phyloP scores from a whole-genome alignment of 768 basidiomycete species.

The Termitomyces titanicus region DNA sequence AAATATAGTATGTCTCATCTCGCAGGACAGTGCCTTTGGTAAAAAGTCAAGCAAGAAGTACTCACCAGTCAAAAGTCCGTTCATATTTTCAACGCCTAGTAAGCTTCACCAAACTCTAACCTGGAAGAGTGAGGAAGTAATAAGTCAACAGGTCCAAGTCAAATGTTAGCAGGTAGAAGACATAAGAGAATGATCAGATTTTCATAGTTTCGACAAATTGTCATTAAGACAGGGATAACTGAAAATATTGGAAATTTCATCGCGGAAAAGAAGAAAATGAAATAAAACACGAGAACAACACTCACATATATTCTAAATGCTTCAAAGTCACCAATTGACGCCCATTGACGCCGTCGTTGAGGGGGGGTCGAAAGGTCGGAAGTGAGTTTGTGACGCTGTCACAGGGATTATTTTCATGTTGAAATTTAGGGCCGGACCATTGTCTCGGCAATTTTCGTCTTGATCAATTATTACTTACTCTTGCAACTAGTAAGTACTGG shows the following conservation, averaged over 20 bases:
- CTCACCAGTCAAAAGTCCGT: neutral
- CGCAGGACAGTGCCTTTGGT: neutral
- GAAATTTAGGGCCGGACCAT: conserved; percentile 11
- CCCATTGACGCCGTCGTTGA: neutral
- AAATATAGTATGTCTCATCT: conserved; percentile 26
- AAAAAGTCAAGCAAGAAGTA: neutral
- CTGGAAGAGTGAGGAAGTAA: neutral
- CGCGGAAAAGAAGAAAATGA: conserved; percentile 2
- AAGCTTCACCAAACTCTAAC: neutral
- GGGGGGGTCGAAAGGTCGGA: neutral
- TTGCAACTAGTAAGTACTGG: no score
- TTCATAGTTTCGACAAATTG: conserved; percentile 29
- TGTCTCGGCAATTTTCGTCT: neutral
- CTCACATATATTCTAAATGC: neutral
- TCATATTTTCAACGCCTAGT: neutral
- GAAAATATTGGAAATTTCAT: conserved; percentile 29
- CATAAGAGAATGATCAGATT: conserved; percentile 19
- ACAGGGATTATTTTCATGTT: neutral
- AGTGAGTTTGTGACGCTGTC: neutral
- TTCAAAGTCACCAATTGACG: neutral
- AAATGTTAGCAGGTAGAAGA: neutral
- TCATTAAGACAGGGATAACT: conserved; percentile 34
- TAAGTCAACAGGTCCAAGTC: neutral
- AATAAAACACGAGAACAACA: neutral
- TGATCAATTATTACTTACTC: no score